Base-by-base conservation (phyloP, 176 grass and related monocot genomes). In the Avena insularis region DNA sequence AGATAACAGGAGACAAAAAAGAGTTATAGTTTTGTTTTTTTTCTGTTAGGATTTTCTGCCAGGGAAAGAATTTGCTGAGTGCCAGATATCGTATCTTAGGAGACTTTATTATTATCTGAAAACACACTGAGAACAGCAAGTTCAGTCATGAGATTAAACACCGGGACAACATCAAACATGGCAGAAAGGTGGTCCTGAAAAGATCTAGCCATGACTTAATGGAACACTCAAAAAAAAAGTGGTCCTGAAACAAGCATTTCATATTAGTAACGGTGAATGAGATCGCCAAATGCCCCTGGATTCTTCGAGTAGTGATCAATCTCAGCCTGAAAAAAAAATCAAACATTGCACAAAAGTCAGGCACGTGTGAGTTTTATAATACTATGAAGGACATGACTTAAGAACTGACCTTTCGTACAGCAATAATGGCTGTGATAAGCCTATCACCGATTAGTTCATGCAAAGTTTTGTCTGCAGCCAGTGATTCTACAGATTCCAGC, bases 361-460 rank as follows among this genome's bases (percentile, higher is more conserved):
- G 20, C 5, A 27, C 4, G 14, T 14, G 31, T 11, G 1, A 71
- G 27, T 71, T 54, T 14, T 13, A 53, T 46, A 27, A 43, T 64
- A 29, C 29, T 29, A 46, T 12, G 20, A 71, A 86, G 19, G 36
- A 67, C 13, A 9, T 2, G 13, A 35, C 64, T 35, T 33, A 38
- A 72, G 19, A 71, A n/a, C 80, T 81, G 47, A 99, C 97, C 93
- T 91, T 94, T 74, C 97, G 90, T 77, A 99, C 79, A 25, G 79
- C 94, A 77, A 94, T 90, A 58, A 94, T 58, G 46, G 90, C 89
- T 77, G 90, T 90, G 50, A 99, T 85, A 23, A 99, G 87, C 45
- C 96, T 86, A 83, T 96, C 85, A 45, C 97, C 97, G 57, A 99
- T 90, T 79, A 96, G 63, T 31, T 96, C 85, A 71, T 91, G 91